Base-by-base conservation (phyloP, 495 filamentous ascomycete genomes). In the Achaetomiella virescens region DNA sequence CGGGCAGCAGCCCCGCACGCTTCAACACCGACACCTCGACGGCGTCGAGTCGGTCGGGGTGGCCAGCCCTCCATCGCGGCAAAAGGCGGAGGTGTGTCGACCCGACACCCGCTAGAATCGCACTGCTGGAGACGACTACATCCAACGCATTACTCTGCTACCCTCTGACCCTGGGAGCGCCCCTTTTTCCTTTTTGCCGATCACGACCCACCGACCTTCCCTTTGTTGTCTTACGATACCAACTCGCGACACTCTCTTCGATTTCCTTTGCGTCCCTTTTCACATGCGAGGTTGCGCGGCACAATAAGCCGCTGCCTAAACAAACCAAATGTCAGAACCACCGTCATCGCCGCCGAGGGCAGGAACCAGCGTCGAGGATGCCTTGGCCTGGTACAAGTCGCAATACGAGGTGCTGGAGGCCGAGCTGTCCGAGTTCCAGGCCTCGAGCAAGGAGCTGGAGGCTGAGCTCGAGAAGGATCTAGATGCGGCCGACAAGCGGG, bases 381-480 rank as follows among this genome's bases (percentile, higher is more conserved):
- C 90, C 49, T 73, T 97, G 24, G 82, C 86, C 37, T 95, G 91
- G 78, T 97, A 97, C 78, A 97, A 98, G 72, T 71, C 84, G 40
- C 93, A 98, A 70, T 97, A 97, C 77, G 90, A 95, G 68, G 83
- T 90, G 65, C 80, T 98, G 10, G 92, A 95, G 74, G 76, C 85
- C 47, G 93, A 98, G 69, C 81, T 98, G 57, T 81, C 89, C 50
- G 93, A 98, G 61, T 98, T 98, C 69, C 92, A 97, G 66, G 79
- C 87, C 53, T 95, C 90, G 44, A 96, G 90, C 68, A 85, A 87
- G 67, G 93, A 98, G 73, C 78, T 98, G 41, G 93, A 98, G 69
- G 82, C 88, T 38, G 95, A 97, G 71, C 78, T 98, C 44, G 93
- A 98, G 74, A 93, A 91, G 78, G 93, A 98, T 68, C 81, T 97